Base-by-base conservation (phyloP, 495 filamentous ascomycete species). In the Aspergillus haitiensis region DNA sequence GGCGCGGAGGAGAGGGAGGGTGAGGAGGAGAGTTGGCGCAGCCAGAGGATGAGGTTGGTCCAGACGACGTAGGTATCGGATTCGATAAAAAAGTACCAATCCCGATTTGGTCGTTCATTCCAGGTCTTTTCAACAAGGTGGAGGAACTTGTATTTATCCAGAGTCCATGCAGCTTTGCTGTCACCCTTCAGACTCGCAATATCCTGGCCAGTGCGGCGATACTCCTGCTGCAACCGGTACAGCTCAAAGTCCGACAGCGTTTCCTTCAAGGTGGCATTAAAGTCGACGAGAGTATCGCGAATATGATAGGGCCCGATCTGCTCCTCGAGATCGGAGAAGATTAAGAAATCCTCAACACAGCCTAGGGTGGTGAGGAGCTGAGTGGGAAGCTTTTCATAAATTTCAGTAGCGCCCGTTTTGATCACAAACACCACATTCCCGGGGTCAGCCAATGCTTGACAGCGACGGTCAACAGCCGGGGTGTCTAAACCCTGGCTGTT, bases 111-210 rank as follows among this genome's bases (percentile, higher is more conserved):
- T 7, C 74, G 72, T 78, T 78, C 71, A 36, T 69, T 65, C 76
- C 78, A 84, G 10, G 82, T 77, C 56, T 82, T 72, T 61, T 81
- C 77, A 55, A 86, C 74, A 68, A 82, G 80, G 15, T 81, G 80
- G 10, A 87, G 69, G 65, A 86, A 86, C 71, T 86, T 87, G 72
- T 82, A 86, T 63, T 83, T 84, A 67, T 87, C 84, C 49, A 84
- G 66, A 46, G 66, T 72, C 83, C 84, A 87, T 13, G 60, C 60
- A 9, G 40, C 18, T 10, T 51, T 16, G 32, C 60, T 55, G 37
- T 44, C 52, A 11, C 44, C 44, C 48, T 62, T 62, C 10, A 62
- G 39, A 3, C 45, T 32, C 3, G 60, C 48, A 36, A 65, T 37
- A 45, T 67, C 69, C 64, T 72, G 75, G 61, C 76, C 78, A 45